Percentiles rank a stretch among this genome's conserved stretches.
These are phyloP conservation scores for Fusarium sp. DNA, from an alignment of 2,329 filamentous ascomycete species.

Conservation along the genomic window DNA sequence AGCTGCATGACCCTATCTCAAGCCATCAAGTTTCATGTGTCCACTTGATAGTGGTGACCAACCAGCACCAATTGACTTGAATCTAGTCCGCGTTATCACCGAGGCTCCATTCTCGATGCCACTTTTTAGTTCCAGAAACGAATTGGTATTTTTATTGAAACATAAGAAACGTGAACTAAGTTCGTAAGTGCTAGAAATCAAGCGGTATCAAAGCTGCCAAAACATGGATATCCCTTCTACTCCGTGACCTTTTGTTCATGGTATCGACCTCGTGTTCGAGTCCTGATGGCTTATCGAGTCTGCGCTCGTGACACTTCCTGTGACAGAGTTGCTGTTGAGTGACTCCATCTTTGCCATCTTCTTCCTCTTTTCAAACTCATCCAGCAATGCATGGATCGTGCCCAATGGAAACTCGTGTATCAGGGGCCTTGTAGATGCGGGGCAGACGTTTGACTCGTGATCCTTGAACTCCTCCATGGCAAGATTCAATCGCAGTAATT, in stretches of 20 bases:
- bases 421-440: slow-evolving; percentile 12
- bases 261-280: not conserved
- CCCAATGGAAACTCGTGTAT: slow-evolving; percentile 28
- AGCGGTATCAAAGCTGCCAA: not conserved
- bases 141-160: not conserved
- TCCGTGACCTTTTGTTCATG: not conserved
- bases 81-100: not conserved
- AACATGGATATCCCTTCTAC: not conserved
- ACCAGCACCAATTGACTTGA: not conserved
- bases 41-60: not conserved
- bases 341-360: slow-evolving; percentile 32
- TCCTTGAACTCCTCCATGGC: slow-evolving; percentile 50
- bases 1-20: not conserved
- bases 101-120: not conserved
- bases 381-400: slow-evolving; percentile 26
- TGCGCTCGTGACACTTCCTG: slow-evolving; percentile 16
- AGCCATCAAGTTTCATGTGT: not conserved
- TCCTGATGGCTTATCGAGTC: slow-evolving; percentile 17
- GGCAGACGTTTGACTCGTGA: slow-evolving; percentile 45
- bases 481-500: slow-evolving; percentile 47
- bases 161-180: not conserved
- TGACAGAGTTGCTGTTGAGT: slow-evolving; percentile 10
- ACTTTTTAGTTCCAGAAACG: not conserved
- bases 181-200: not conserved
- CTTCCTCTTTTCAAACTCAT: slow-evolving; percentile 30